Evolutionary conservation across 805 yeast genomes (phyloP).

Genomic region (Lipomyces kockii): DNA sequence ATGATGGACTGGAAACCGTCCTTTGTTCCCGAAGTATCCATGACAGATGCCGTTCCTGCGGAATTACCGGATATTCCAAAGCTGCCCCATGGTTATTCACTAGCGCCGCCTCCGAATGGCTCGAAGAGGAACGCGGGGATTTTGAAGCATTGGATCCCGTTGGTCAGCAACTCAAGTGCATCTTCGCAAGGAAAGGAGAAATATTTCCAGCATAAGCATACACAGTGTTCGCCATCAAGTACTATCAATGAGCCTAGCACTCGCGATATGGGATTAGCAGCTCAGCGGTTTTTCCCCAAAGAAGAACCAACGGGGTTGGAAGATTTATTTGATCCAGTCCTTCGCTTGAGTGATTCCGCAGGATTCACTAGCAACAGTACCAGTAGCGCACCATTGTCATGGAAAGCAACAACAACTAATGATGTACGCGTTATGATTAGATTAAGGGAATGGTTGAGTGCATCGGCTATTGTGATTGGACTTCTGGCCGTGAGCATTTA

Average conservation of each 20-base stretch:
- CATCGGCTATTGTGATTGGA: constrained; percentile 9
- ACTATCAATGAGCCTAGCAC: neutral
- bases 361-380: neutral
- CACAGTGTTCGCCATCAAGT: neutral
- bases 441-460: constrained; percentile 5
- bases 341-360: constrained; percentile 18
- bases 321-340: constrained; percentile 30
- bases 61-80: constrained; percentile 17
- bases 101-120: constrained; percentile 29
- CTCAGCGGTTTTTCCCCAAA: constrained; percentile 31
- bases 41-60: neutral
- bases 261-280: constrained; percentile 8
- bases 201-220: constrained; percentile 10
- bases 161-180: neutral
- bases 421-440: neutral
- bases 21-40: neutral
- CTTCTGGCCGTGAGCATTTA: constrained; percentile 9
- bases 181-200: constrained; percentile 5
- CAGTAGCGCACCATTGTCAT: neutral
- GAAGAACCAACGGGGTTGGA: constrained; percentile 34
- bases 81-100: constrained; percentile 14
- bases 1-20: constrained; percentile 33
- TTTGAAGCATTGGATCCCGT: neutral
- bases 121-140: neutral
- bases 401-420: neutral